These are phyloP conservation scores for Didymella pinodella DNA, from an alignment of 2,329 filamentous ascomycete genomes.

Conservation along the genomic window DNA sequence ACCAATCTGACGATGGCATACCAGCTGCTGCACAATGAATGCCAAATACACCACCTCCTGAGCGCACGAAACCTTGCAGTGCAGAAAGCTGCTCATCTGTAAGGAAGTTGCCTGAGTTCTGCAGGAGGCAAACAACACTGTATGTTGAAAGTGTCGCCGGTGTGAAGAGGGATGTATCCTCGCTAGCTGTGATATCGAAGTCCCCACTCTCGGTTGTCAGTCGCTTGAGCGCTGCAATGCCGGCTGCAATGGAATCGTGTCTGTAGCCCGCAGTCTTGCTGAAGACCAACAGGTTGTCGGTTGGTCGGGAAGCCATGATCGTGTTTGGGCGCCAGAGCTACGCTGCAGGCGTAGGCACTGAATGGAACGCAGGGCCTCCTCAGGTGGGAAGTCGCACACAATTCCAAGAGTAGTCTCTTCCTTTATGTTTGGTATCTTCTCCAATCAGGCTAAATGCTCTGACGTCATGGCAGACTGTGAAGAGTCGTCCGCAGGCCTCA, in stretches of 20 bases:
- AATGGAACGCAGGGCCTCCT: not conserved
- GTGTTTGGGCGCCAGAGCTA: not conserved
- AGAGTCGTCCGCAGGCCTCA: too few relatives aligned
- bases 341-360: not conserved
- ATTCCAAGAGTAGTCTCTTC: not conserved
- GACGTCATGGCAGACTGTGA: not conserved
- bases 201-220: slow-evolving; percentile 13
- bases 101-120: slow-evolving; percentile 30
- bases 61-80: slow-evolving; percentile 26
- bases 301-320: slow-evolving; percentile 1
- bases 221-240: slow-evolving; percentile 24
- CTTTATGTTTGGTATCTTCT: not conserved
- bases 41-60: slow-evolving; percentile 35
- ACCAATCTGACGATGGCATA: slow-evolving; percentile 35
- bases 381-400: not conserved
- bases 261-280: slow-evolving; percentile 40
- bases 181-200: slow-evolving; percentile 29
- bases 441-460: slow-evolving; percentile 11
- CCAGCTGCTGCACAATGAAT: slow-evolving; percentile 41
- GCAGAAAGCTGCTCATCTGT: slow-evolving; percentile 21
- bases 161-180: slow-evolving; percentile 30
- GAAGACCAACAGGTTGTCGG: slow-evolving; percentile 35
- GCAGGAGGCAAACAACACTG: slow-evolving; percentile 28
- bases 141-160: slow-evolving; percentile 16
- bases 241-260: slow-evolving; percentile 37